Base-by-base conservation (phyloP, 805 yeast genomes). In the Pichia paraexigua region DNA sequence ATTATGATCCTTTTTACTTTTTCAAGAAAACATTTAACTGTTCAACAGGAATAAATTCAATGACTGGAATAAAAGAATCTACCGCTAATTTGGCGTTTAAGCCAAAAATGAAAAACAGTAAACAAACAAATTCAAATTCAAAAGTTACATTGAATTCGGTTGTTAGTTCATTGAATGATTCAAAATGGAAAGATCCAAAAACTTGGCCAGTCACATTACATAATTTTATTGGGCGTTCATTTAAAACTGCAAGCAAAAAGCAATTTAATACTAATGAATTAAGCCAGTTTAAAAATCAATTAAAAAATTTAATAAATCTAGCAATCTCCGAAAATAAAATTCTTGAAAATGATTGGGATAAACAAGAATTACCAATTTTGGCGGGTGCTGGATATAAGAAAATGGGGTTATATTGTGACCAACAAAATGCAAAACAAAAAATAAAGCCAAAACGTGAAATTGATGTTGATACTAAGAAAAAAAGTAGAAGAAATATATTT, bases 121-220 rank as follows among this genome's bases (percentile, higher is more conserved):
- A 7, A 41, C 15, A 35, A 28, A 45, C 44, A 59, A 60, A 46
- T 53, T n/a, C 44, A 59, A 60, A 46, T 53, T n/a, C 39, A 35
- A 35, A 57, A 35, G 65, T 58, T 43, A 43, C 60, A 3, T 55
- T 64, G 1, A 60, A 62, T 24, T 41, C 60, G 1, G 58, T 64
- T 15, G 54, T 58, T 21, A 52, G 51, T 8, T 46, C 50, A 7
- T 15, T 47, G 2, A 17, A 40, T 15, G 39, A 21, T 46, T 37
- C 32, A 6, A 30, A 51, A 41, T 57, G 59, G 45, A 61, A 58
- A 30, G 65, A 67, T 47, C 69, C 71, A 1, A 56, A 60, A 41
- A 62, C 59, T 48, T 82, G 86, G 86, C 88, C 87, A 1, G 69
- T 63, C n/a, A 61, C 75, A 3, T 64, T 83, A 41, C 79, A 74